Percentiles rank a stretch among this genome's conserved stretches.
Evolutionary conservation across 805 yeast genomes (phyloP).

Genomic region (Metschnikowia borealis): DNA sequence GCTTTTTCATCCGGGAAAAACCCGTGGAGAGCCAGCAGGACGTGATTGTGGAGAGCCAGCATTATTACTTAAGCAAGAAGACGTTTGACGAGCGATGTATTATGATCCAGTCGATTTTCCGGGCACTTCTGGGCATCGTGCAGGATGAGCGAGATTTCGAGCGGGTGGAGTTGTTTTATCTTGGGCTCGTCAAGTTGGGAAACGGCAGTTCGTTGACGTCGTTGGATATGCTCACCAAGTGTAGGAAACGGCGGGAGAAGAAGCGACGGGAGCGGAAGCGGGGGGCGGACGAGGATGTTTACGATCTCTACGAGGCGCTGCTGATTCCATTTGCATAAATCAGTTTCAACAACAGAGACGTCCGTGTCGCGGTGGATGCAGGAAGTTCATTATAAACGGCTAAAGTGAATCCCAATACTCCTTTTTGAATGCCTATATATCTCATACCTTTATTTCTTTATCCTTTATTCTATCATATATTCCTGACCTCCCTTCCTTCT

Average conservation of each 20-base stretch:
- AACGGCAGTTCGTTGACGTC: constrained; percentile 31
- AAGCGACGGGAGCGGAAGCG: constrained; percentile 3
- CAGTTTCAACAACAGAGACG: too few species aligned
- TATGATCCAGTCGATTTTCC: constrained; percentile 31
- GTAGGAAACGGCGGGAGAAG: constrained; percentile 7
- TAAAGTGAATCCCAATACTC: too few species aligned
- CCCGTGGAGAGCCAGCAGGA: constrained; percentile 7
- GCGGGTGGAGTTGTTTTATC: constrained; percentile 27
- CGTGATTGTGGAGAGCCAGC: constrained; percentile 24
- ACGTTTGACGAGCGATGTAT: constrained; percentile 29
- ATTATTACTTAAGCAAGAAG: constrained; percentile 23
- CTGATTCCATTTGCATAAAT: constrained; percentile 16
- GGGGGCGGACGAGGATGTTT: constrained; percentile 11
- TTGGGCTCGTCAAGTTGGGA: constrained; percentile 29
- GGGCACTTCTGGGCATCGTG: constrained; percentile 20
- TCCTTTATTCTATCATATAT: too few species aligned
- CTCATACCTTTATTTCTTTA: too few species aligned
- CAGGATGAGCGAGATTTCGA: constrained; percentile 26
- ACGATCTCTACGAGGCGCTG: constrained; percentile 13
- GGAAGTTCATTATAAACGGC: too few species aligned
- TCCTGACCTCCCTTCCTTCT: too few species aligned
- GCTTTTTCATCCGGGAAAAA: constrained; percentile 24
- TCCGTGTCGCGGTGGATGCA: too few species aligned
- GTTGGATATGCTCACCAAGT: constrained; percentile 14
- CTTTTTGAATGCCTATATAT: too few species aligned